Base-by-base conservation (phyloP, 2,329 filamentous ascomycete species). In the Claviceps capensis region DNA sequence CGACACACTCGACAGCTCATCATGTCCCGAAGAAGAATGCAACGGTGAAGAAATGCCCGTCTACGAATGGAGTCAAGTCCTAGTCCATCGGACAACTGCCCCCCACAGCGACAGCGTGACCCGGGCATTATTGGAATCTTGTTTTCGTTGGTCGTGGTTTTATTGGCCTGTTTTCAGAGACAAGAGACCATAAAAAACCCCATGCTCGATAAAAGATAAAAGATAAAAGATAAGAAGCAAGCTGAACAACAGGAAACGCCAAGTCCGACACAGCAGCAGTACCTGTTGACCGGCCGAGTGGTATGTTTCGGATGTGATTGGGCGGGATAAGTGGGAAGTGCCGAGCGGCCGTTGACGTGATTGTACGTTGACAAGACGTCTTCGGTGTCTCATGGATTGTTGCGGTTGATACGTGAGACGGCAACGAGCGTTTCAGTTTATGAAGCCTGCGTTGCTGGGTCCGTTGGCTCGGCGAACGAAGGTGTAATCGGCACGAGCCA, bases 1-100 rank as follows among this genome's bases (percentile, higher is more conserved):
- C 67, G 64, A 57, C 67, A 70, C 41, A 69, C 66, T 58, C 67
- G 66, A 55, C 67, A 70, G 52, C 67, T 66, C 67, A 37, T 47
- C 2, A n/a, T 47, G 26, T 1, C 23, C 30, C 1, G 3, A 9
- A 30, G 9, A 49, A 26, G 37, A 43, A 44, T 14, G 50, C 22
- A 4, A 22, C 22, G 40, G 19, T 42, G 14, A 44, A 14, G 14
- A 13, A 23, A 13, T 2, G 42, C 19, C 6, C 42, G 22, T 44
- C 42, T 44, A 8, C 17, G 19, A 19, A 44, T 44, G 5, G 16
- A 26, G 17, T 34, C 30, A 34, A 34, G 30, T 11, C 30, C 30
- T 34, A 4, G 30, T 23, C 22, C 19, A 26, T 16, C 6, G 42
- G 22, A 16, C 22, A 9, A 44, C 19, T 6, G 2, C 7, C 17